Base-by-base conservation (phyloP, 2,329 filamentous ascomycete species). In the Proliferodiscus dingleyae region DNA sequence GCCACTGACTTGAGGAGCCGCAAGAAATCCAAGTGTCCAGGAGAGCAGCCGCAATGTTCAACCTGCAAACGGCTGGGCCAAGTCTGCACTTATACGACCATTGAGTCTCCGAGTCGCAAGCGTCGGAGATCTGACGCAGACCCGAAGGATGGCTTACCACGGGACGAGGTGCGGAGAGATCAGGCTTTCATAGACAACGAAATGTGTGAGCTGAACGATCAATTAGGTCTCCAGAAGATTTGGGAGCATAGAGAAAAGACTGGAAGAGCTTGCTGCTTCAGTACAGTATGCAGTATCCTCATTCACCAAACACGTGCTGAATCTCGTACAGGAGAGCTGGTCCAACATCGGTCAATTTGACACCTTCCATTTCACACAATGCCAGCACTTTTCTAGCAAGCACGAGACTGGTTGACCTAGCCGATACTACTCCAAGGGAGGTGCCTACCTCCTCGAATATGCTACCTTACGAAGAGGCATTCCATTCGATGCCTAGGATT, bases 21-120 rank as follows among this genome's bases (percentile, higher is more conserved):
- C 16, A 53, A 53, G 41, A 53, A 53, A 21, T 53, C 51, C 6
- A 50, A 49, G 47, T 53, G 51, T 30, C 48, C 48, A 13, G 51
- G 51, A 9, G 51, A 53, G 24, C 49, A 47, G 21, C 51, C 51
- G 21, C 42, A 47, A 11, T 53, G 51, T 16, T 51, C 48, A 1
- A 53, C 43, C 18, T 53, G 51, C 24, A 46, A 26, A 15, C 19
- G 48, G 5, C 24, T 53, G 10, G 45, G 45, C 7, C 51, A 53
- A 33, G 24, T 5, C 3, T 53, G 51, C 29, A 30, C 37, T 5
- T 53, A 53, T 37, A 46, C 50, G 24, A 22, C 32, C 6, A 23
- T 32, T 8, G 46, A 50, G 7, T 5, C 26, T 11, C 29, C 41
- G 19, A 34, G 34, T 10, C 41, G 41, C 10, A 52, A 52, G 29